These are phyloP conservation scores for Penicillium digitatum DNA, from an alignment of 2,329 filamentous ascomycete species.

Conservation along the genomic window DNA sequence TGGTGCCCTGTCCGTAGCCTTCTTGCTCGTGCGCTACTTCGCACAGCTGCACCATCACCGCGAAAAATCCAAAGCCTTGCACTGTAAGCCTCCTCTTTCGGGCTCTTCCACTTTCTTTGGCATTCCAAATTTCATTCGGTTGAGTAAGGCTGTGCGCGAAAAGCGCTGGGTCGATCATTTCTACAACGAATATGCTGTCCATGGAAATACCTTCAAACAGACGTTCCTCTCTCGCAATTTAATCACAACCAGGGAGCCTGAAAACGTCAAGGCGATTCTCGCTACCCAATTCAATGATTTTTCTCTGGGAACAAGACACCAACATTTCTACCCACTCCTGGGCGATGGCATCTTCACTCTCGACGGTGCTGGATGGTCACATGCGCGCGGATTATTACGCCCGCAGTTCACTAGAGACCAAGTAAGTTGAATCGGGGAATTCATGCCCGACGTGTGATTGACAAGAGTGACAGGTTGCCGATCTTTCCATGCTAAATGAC, in stretches of 20 bases:
- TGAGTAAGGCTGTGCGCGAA: conserved; percentile 26
- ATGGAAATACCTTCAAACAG: conserved; percentile 28
- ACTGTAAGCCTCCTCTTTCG: conserved; percentile 23
- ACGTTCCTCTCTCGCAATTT: conserved; percentile 18
- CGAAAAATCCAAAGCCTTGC: conserved; percentile 24
- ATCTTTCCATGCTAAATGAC: conserved; percentile 74
- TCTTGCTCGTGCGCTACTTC: conserved; percentile 23
- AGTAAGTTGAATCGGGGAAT: conserved; percentile 40
- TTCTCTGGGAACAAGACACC: conserved; percentile 72
- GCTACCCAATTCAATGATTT: conserved; percentile 80
- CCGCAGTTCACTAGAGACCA: conserved; percentile 85
- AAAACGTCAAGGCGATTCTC: conserved; percentile 79
- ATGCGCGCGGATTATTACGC: conserved; percentile 71
- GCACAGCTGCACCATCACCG: conserved; percentile 21
- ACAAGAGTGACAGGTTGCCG: conserved; percentile 38
- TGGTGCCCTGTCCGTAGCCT: conserved; percentile 19
- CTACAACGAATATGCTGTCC: conserved; percentile 20
- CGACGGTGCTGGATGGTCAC: conserved; percentile 74
- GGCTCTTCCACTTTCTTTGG: conserved; percentile 20
- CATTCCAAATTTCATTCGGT: conserved; percentile 23
- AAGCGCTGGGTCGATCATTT: conserved; percentile 32
- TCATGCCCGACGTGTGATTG: neutral
- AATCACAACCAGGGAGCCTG: conserved; percentile 36
- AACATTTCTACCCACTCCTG: conserved; percentile 51
- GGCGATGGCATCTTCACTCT: conserved; percentile 59